These are phyloP conservation scores for Psilocybe sp. DNA, from an alignment of 768 basidiomycete genomes.

Conservation along the genomic window DNA sequence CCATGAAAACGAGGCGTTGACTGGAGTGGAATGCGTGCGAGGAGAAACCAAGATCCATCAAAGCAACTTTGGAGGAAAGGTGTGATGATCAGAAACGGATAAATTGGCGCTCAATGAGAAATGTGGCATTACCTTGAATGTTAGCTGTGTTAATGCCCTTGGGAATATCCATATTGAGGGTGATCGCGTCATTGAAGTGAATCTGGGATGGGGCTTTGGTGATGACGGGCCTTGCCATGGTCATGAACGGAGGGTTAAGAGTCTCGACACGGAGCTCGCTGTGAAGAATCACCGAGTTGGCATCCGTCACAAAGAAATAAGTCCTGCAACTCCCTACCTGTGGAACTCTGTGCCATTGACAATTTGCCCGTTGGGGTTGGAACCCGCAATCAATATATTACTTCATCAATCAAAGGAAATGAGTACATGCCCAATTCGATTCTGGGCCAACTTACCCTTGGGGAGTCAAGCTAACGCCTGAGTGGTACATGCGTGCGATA, in stretches of 20 bases:
- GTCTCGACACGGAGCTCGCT: slow-evolving; percentile 40
- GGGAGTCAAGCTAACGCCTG: slow-evolving; percentile 52
- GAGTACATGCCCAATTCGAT: background rate
- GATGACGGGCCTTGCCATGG: slow-evolving; percentile 27
- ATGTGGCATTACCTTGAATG: slow-evolving; percentile 23
- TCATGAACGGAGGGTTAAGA: slow-evolving; percentile 40
- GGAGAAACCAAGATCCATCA: slow-evolving; percentile 41
- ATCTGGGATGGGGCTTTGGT: slow-evolving; percentile 29
- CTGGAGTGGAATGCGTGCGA: slow-evolving; percentile 41
- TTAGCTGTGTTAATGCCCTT: slow-evolving; percentile 16
- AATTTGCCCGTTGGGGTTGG: slow-evolving; percentile 37
- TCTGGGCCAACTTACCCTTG: slow-evolving; percentile 40
- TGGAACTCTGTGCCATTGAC: slow-evolving; percentile 22
- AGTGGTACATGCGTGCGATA: slow-evolving; percentile 63
- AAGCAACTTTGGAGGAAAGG: slow-evolving; percentile 25
- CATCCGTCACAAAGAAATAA: background rate
- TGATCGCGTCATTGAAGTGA: slow-evolving; percentile 29
- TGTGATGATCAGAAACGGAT: background rate
- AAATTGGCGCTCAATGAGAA: background rate
- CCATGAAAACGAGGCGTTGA: slow-evolving; percentile 33
- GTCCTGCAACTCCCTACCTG: slow-evolving; percentile 11
- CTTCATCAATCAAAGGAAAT: slow-evolving; percentile 1
- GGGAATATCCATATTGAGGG: slow-evolving; percentile 27
- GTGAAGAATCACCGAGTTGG: background rate
- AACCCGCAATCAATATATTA: slow-evolving; percentile 36